These are phyloP conservation scores for Evernia prunastri DNA, from an alignment of 495 filamentous ascomycete genomes.

Conservation along the genomic window DNA sequence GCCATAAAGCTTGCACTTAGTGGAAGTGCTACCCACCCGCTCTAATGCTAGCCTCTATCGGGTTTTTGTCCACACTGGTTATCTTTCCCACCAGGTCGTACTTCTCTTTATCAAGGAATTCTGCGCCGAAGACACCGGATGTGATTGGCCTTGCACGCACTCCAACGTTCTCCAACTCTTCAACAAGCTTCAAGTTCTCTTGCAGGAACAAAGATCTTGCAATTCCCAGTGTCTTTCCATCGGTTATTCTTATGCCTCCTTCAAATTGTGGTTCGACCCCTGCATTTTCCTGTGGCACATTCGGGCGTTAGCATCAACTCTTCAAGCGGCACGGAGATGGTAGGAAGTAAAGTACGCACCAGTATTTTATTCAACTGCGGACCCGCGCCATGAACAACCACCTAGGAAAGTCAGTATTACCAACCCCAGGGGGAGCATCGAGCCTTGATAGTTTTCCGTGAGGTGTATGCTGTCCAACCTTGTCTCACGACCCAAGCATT, in stretches of 20 bases:
- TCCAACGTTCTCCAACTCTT: constrained; percentile 85
- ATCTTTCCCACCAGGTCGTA: constrained; percentile 95
- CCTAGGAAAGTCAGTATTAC: constrained; percentile 25
- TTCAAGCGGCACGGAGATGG: background rate
- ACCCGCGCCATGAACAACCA: constrained; percentile 94
- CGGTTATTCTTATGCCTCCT: constrained; percentile 92
- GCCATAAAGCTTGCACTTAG: background rate
- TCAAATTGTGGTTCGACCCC: constrained; percentile 95
- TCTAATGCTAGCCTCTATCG: constrained; percentile 86
- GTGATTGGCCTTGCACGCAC: constrained; percentile 88
- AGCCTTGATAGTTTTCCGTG: background rate
- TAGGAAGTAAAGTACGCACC: background rate
- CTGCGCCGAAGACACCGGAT: constrained; percentile 87
- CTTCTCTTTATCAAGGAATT: constrained; percentile 90
- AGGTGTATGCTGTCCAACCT: background rate
- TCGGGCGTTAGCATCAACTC: background rate
- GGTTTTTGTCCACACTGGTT: constrained; percentile 81
- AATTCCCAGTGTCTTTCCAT: constrained; percentile 88
- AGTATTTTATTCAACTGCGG: constrained; percentile 94
- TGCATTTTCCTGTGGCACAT: constrained; percentile 52
- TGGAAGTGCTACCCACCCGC: constrained; percentile 34
- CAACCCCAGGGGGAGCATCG: background rate
- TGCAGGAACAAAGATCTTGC: constrained; percentile 88
- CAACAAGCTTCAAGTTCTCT: constrained; percentile 92
- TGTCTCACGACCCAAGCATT: background rate